phyloP scores from a whole-genome alignment of 2,329 filamentous ascomycete species.

The Penicillium fuscoglaucum region DNA sequence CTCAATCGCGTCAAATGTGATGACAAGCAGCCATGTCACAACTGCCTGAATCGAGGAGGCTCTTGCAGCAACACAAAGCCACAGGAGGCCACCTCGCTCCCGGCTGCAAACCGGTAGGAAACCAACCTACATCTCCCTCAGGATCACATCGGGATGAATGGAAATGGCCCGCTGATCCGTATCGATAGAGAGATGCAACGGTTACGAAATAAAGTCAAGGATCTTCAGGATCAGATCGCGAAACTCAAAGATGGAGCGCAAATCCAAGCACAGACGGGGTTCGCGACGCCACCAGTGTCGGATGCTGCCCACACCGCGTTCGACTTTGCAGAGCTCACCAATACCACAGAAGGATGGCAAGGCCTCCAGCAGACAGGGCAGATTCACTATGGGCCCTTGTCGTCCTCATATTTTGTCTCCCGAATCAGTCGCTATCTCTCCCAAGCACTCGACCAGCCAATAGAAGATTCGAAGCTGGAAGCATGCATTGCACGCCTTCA shows the following conservation, averaged over 20 bases:
- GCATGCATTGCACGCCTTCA: not conserved
- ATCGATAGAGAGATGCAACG: not conserved
- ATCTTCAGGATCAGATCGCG: not conserved
- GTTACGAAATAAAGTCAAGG: not conserved
- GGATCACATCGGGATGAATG: not conserved
- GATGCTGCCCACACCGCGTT: not conserved
- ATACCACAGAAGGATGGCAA: conserved; percentile 1
- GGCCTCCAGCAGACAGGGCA: not conserved
- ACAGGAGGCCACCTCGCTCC: conserved; percentile 7
- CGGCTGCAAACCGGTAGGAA: conserved; percentile 6
- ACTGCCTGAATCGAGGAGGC: conserved; percentile 1
- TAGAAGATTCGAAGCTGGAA: not conserved
- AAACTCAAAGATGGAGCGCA: not conserved
- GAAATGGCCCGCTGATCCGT: not conserved
- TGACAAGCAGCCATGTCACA: conserved; percentile 2
- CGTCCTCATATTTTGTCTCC: not conserved
- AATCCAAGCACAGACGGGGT: not conserved
- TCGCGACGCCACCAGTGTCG: not conserved
- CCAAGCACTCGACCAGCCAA: not conserved
- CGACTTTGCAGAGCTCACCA: not conserved
- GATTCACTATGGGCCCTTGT: not conserved
- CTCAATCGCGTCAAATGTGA: not conserved
- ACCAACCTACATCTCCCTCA: not conserved
- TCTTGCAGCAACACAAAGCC: conserved; percentile 13
- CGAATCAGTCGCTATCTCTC: not conserved